Percentiles rank a stretch among this genome's conserved stretches.
phyloP scores from a whole-genome alignment of 768 basidiomycete species.

The Auriscalpium microsporum region DNA sequence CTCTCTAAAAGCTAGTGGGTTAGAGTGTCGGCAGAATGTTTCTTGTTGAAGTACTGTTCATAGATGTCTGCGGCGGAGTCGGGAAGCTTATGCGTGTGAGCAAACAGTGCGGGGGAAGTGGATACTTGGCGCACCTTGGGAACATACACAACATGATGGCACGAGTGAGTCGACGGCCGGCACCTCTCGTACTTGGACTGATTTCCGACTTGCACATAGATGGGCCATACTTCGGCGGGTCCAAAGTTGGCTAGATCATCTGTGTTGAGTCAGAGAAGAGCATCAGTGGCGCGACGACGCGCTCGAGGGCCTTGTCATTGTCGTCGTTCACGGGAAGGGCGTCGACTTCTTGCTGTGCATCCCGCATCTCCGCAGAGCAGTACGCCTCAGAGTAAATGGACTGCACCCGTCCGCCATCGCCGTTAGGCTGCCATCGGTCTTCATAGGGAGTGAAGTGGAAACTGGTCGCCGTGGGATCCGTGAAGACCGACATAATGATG shows the following conservation, averaged over 20 bases:
- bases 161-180: slow-evolving; percentile 22
- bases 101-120: neutral
- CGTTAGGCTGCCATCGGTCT: neutral
- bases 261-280: slow-evolving; percentile 23
- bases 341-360: neutral
- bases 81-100: neutral
- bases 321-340: neutral
- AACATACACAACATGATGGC: slow-evolving; percentile 37
- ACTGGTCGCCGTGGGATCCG: neutral
- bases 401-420: neutral
- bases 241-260: slow-evolving; percentile 26
- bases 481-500: neutral
- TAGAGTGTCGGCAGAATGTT: neutral
- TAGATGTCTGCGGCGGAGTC: neutral
- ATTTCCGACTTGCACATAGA: slow-evolving; percentile 33
- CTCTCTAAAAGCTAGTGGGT: no score
- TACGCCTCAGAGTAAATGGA: neutral
- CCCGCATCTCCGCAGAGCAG: neutral
- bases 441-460: neutral
- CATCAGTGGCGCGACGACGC: slow-evolving; percentile 1
- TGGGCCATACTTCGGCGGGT: slow-evolving; percentile 27
- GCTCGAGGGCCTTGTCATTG: neutral
- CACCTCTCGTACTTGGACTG: slow-evolving; percentile 32
- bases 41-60: neutral
- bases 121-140: slow-evolving; percentile 23